These are phyloP conservation scores for Lactarius trivialis DNA, from an alignment of 768 basidiomycete genomes.

Conservation along the genomic window DNA sequence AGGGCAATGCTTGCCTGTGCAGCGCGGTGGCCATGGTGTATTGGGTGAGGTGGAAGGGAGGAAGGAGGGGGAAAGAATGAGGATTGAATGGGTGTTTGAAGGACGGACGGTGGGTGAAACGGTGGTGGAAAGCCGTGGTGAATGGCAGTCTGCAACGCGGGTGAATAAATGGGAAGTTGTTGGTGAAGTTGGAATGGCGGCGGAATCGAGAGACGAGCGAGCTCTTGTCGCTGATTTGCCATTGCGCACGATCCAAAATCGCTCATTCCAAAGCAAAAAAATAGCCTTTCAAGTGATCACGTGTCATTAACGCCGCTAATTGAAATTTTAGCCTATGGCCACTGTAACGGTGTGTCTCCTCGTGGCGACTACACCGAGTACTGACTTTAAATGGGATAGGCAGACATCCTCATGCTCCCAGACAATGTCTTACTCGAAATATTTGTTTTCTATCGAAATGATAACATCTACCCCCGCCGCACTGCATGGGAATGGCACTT, in stretches of 20 bases:
- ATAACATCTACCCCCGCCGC: no score
- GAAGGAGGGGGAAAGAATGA: slow-evolving; percentile 52
- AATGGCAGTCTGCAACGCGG: slow-evolving; percentile 53
- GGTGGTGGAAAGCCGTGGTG: slow-evolving; percentile 53
- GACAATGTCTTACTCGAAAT: not conserved
- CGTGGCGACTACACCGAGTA: not conserved
- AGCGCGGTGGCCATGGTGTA: slow-evolving; percentile 42
- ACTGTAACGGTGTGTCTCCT: not conserved
- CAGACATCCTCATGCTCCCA: not conserved
- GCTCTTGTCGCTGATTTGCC: slow-evolving; percentile 39
- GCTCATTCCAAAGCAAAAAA: no score
- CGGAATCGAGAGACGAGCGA: slow-evolving; percentile 53
- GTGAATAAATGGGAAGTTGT: slow-evolving; percentile 53
- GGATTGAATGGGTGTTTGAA: slow-evolving; percentile 71
- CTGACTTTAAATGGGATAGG: not conserved
- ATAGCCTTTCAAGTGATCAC: not conserved
- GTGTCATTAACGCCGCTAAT: no score
- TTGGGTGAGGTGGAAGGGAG: slow-evolving; percentile 45
- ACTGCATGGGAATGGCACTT: not conserved
- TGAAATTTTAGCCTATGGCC: no score
- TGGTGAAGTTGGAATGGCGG: slow-evolving; percentile 51
- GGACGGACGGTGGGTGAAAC: slow-evolving; percentile 38
- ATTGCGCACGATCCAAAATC: no score
- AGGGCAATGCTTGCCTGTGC: slow-evolving; percentile 55
- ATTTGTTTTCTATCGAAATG: not conserved